Base-by-base conservation (phyloP, 2,329 filamentous ascomycete genomes). In the Apiospora hydei region DNA sequence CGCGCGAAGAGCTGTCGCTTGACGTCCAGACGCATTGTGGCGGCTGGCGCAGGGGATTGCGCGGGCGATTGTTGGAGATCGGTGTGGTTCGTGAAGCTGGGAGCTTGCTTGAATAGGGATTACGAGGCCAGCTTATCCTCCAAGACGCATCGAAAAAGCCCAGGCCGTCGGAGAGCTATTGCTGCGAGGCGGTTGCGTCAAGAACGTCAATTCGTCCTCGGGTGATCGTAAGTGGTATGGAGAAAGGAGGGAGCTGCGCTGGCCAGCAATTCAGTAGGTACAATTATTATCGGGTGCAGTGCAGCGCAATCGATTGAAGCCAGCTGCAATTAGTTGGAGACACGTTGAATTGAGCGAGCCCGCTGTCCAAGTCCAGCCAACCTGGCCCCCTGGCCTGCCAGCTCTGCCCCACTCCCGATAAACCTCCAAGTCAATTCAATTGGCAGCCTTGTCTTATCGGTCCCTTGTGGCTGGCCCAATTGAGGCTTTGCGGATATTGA, bases 1-100 rank as follows among this genome's bases (percentile, higher is more conserved):
- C 95, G 91, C 84, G 94, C 93, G 86, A 94, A 94, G 79, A 94
- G 90, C 85, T 94, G 93, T 84, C 92, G 91, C 92, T 94, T 82
- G 81, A 83, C 74, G 71, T 82, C 72, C 75, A 79, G 83, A 75
- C 70, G 74, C 67, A 80, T 81, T 74, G 82, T 77, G 83, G 82
- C 75, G 30, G 47, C 68, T 69, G 68, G 68, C 47, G 68, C 26
- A n/a, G 68, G 34, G 43, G 13, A 10, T 53, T 69, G 41, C 41
- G 44, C 44, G 41, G 3, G 66, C 41, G 66, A 46, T 46, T 11
- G 57, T 64, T 68, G 66, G 21, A 26, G 68, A 30, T 47, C 46
- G 47, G 47, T 51, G 68, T 53, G 47, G 14, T 69, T 18, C 34
- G 34, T 43, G 30, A 21, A 44, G 47, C 64, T 49, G 30, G n/a